Conservation (phyloP, 176 grass and related monocot genomes). For the Secale cereale region DNA sequence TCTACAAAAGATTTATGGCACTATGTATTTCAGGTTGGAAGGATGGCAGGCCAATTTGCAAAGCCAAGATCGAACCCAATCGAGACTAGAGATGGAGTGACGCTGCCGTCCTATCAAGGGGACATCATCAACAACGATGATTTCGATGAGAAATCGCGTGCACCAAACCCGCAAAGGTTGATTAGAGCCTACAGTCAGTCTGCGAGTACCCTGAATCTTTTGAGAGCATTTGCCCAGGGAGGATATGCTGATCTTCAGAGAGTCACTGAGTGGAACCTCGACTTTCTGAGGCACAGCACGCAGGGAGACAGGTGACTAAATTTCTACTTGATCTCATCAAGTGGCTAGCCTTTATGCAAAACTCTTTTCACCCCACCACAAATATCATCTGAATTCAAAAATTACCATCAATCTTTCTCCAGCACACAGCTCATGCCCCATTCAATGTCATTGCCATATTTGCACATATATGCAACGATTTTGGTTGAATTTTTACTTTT, state of each 20-base stretch:
- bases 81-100: constrained; percentile 41
- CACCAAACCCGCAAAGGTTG: constrained; percentile 42
- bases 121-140: constrained; percentile 44
- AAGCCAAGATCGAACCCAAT: constrained; percentile 46
- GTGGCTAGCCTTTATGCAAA: not conserved
- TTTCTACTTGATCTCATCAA: not conserved
- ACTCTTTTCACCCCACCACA: not conserved
- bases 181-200: constrained; percentile 45
- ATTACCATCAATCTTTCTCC: not conserved
- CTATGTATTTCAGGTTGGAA: constrained; percentile 44
- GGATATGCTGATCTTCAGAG: constrained; percentile 43
- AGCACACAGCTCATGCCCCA: not conserved
- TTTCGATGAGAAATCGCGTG: constrained; percentile 48
- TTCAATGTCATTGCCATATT: not conserved
- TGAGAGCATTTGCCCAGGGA: constrained; percentile 44
- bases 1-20: not conserved
- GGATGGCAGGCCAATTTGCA: constrained; percentile 55
- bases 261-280: constrained; percentile 50
- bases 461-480: not conserved
- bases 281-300: constrained; percentile 30
- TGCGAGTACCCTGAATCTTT: constrained; percentile 47
- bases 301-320: constrained; percentile 39
- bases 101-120: constrained; percentile 46
- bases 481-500: not conserved
- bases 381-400: not conserved